A percentile compares a stretch with the other conserved stretches of the same genome.
Conservation (phyloP, 768 basidiomycete species). For the Boletales sp. region DNA sequence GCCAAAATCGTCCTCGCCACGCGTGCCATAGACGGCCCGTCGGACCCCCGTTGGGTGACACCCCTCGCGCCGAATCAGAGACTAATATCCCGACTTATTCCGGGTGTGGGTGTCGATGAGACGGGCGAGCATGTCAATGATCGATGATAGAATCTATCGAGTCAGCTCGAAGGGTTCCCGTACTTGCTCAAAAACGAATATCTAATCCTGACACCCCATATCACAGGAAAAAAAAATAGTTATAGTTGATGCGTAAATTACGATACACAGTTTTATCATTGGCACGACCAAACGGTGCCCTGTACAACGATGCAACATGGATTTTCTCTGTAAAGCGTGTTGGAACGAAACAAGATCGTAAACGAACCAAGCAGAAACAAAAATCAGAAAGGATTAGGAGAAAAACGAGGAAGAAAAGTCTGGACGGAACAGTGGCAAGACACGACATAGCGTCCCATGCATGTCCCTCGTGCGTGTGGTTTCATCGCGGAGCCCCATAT, state of each 20-base stretch:
- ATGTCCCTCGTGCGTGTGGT: too few relatives aligned
- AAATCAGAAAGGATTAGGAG: not conserved
- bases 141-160: not conserved
- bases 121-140: conserved; percentile 11
- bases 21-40: conserved; percentile 1
- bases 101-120: not conserved
- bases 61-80: conserved; percentile 2
- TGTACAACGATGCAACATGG: conserved; percentile 16
- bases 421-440: conserved; percentile 3
- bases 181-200: too few relatives aligned
- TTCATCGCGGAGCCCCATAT: conserved; percentile 1
- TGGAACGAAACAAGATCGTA: conserved; percentile 10
- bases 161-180: too few relatives aligned
- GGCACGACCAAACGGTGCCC: conserved; percentile 5
- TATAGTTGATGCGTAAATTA: conserved; percentile 34
- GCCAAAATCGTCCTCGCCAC: conserved; percentile 50
- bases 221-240: conserved; percentile 13
- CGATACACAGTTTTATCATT: conserved; percentile 24
- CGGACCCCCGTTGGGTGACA: not conserved
- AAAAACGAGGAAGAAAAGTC: conserved; percentile 1
- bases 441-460: not conserved
- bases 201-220: too few relatives aligned
- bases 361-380: conserved; percentile 19
- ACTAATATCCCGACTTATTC: conserved; percentile 11
- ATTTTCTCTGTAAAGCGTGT: not conserved